Evolutionary conservation across 169 alveolate genomes (phyloP), one percentile per base, ranked within the genome.

Genomic region (Plasmodium inui): DNA sequence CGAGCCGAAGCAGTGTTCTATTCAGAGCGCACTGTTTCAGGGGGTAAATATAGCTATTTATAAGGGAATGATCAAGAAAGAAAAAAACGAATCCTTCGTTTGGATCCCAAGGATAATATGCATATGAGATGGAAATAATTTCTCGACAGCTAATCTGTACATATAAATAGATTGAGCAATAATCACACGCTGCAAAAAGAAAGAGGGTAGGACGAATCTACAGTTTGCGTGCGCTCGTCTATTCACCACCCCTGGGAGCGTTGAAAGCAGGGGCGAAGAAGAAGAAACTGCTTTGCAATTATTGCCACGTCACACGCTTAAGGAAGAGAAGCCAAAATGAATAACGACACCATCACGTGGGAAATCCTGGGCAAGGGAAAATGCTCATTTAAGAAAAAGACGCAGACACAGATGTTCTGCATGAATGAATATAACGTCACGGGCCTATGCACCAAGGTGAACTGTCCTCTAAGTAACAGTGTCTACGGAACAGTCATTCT

Each of bases 381-480:
- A 57, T 88, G 94, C 37, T 88, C 94, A 0, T 88, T 88, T 17
- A 88, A 88, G n/a, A 88, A 88, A 57, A 88, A 88, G 78, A 61
- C 97, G 44, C 95, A 93, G 57, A 92, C 96, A 2, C 94, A 92
- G 34, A 93, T 88, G 93, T 96, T 96, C 74, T 96, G 98, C 79
- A 90, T 95, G 67, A 96, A 96, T 72, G 95, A 83, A 82, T 98
- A 98, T 96, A 99, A 99, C 95, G 99, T 99, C 50, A 99, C 99
- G 12, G 99, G 99, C 19, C 96, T 99, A 70, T 99, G 99, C 96
- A 98, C 98, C 88, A 97, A 99, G 92, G 97, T 97, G 70, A 98
- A 99, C 1, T 99, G 99, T 92, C 99, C 99, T 9, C 96, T 99
- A 39, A 98, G 99, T 12, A 99, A 99, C 96, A 97, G 99, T 84